Percentiles rank a stretch among this genome's conserved stretches.
phyloP scores from a whole-genome alignment of 345 rosid genomes.

The Euphorbia pulcherrima region DNA sequence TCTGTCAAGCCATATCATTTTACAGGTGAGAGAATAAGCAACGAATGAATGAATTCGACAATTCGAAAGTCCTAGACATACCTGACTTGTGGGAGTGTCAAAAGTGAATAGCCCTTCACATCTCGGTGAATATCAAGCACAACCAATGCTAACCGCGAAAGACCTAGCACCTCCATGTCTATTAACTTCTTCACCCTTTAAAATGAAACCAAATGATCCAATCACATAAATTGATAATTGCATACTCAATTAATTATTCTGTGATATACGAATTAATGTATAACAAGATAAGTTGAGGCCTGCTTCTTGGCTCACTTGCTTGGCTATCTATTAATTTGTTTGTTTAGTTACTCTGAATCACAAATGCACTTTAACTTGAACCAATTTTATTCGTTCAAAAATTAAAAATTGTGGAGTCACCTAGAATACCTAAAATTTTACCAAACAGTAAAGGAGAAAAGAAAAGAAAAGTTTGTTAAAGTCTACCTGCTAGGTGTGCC shows the following conservation, averaged over 20 bases:
- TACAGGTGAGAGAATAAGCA: not conserved
- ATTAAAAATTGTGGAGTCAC: not conserved
- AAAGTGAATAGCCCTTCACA: slow-evolving; percentile 72
- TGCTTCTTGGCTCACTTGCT: not conserved
- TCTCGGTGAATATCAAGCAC: slow-evolving; percentile 63
- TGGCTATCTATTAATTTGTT: not conserved
- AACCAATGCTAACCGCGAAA: slow-evolving; percentile 56
- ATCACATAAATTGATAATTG: not conserved
- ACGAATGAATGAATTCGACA: not conserved
- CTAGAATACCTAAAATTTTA: not conserved
- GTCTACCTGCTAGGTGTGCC: slow-evolving; percentile 89
- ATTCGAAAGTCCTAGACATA: slow-evolving; percentile 15
- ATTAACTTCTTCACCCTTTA: slow-evolving; percentile 74
- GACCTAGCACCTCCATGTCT: slow-evolving; percentile 71
- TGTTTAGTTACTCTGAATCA: not conserved
- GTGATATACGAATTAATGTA: too few relatives aligned
- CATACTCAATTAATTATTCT: not conserved
- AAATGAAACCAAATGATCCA: not conserved
- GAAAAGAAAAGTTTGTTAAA: not conserved
- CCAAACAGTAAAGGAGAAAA: not conserved
- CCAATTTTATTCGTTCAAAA: not conserved
- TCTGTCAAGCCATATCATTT: slow-evolving; percentile 36
- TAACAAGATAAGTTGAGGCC: too few relatives aligned
- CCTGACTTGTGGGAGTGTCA: slow-evolving; percentile 93
- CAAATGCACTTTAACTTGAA: not conserved